Percentiles rank a stretch among this genome's conserved stretches.
These are phyloP conservation scores for Pythium coloratum DNA, from an alignment of 352 stramenopile genomes.

Conservation along the genomic window DNA sequence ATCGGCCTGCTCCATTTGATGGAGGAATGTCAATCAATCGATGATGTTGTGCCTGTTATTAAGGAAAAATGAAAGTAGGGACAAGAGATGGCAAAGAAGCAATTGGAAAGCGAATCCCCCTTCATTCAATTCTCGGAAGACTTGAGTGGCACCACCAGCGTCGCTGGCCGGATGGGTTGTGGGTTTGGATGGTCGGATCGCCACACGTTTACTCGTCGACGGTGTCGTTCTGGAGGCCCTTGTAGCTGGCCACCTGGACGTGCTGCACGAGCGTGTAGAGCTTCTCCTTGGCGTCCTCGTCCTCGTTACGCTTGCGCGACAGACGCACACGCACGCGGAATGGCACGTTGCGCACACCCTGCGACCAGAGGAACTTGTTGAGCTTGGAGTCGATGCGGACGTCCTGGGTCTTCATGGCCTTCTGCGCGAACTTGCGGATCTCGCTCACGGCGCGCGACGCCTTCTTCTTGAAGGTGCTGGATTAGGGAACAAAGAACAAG, in stretches of 20 bases:
- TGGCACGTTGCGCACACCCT: conserved; percentile 98
- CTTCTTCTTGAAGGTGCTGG: conserved; percentile 97
- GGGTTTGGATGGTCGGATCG: background rate
- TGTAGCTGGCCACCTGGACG: conserved; percentile 95
- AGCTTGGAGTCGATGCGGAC: conserved; percentile 95
- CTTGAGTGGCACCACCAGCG: conserved; percentile 13
- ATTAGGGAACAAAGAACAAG: conserved; percentile 25
- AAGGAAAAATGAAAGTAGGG: background rate
- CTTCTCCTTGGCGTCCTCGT: conserved; percentile 99
- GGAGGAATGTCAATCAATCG: too few species aligned
- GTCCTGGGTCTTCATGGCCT: conserved; percentile 97
- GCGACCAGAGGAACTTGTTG: conserved; percentile 98
- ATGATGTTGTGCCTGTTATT: too few species aligned
- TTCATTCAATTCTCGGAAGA: conserved; percentile 3
- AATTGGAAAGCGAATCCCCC: conserved; percentile 2
- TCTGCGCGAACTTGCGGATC: conserved; percentile 97
- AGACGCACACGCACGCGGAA: conserved; percentile 97
- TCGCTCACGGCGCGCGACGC: conserved; percentile 96
- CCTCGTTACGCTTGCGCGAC: conserved; percentile 98
- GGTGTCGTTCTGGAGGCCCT: conserved; percentile 96
- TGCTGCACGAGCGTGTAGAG: conserved; percentile 99
- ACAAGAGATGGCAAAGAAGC: background rate
- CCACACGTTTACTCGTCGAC: conserved; percentile 84
- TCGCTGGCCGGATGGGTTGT: background rate
- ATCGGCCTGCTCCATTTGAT: background rate